Evolutionary conservation across 345 rosid genomes (phyloP), one percentile per base, ranked within the genome.

Genomic region (Gossypium thurberi): DNA sequence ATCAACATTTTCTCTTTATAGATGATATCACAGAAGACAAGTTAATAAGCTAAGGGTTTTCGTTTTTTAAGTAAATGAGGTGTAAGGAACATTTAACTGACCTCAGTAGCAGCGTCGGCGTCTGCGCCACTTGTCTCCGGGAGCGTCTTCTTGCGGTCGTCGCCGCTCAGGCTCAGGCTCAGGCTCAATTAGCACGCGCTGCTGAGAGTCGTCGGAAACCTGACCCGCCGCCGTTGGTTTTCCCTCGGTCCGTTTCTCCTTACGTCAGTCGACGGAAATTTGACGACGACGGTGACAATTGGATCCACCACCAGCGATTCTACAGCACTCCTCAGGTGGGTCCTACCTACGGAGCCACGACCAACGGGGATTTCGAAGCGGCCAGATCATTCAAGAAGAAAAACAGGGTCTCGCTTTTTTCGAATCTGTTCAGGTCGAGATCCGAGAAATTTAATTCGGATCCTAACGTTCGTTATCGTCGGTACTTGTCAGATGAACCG

Each of bases 121-220:
- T 95, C 72, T 95, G 99, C 79, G 88, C 98, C 74, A 79, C 96
- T 51, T 95, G 98, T 75, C 98, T 95, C 83, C 93, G 97, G 0
- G 89, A 95, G 53, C 91, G 98, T n/a, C 92, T 95, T 43, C 15
- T 78, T 13, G 74, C 72, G 1, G 74, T 89, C 71, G 75, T 91
- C 66, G 88, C 82, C 47, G 90, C 91, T 3, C 90, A 84, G 75
- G 76, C 81, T 37, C 85, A 78, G 18, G 79, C 81, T 11, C 81
- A 81, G 50, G 40, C 40, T 26, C 63, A 59, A 25, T 25, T 25
- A 59, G 37, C 40, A 14, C 63, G 40, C 17, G n/a, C 52, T 20
- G 63, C 63, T 6, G 40, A 25, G 63, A 25, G 8, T 59, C 40
- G 8, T 59, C 40, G 63, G 63, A 59, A 59, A 26, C n/a, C 40